Evolutionary conservation across 2,329 filamentous ascomycete species (phyloP), one percentile per base, ranked within the genome.

Genomic region (Diatrype stigma): DNA sequence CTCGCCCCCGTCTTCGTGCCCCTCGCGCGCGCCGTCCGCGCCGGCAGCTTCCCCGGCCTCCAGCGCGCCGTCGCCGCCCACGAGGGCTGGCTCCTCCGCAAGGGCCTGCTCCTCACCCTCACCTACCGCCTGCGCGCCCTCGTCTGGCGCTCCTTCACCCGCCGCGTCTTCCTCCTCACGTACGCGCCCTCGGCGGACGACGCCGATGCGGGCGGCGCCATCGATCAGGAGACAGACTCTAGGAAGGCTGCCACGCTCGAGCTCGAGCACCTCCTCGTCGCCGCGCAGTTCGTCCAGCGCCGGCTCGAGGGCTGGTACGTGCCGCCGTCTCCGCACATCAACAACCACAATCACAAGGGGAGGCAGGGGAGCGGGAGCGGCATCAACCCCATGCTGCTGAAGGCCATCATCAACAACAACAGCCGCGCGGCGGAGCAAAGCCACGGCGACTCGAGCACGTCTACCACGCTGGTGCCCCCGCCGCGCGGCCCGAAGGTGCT

Each of bases 141-240:
- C 2, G 81, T 96, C 12, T 96, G 90, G 90, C 84, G 93, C 14
- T 88, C 87, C 1, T 78, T 97, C 6, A 82, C 87, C 17, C 82
- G 91, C 28, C 86, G 85, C 57, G 83, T 86, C 0, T 96, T 96
- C 67, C 71, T 93, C 10, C 75, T 94, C 12, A 88, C 83, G 16
- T 94, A 92, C 56, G 79, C 84, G n/a, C 82, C 84, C 34, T 12
- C 6, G 6, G 34, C 6, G 6, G 34, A 37, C 4, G 34, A 17
- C 34, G 38, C 86, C 86, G 1, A 75, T n/a, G n/a, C n/a, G n/a
- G n/a, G n/a, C n/a, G n/a, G n/a, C n/a, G n/a, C n/a, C n/a, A n/a
- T n/a, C n/a, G n/a, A n/a, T n/a, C n/a, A 74, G 50, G 76, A 72
- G 59, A 76, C 70, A 53, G 73, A 74, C 34, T 77, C 76, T 3